phyloP scores from a whole-genome alignment of 805 yeast genomes.

The Wickerhamiella occidentalis region DNA sequence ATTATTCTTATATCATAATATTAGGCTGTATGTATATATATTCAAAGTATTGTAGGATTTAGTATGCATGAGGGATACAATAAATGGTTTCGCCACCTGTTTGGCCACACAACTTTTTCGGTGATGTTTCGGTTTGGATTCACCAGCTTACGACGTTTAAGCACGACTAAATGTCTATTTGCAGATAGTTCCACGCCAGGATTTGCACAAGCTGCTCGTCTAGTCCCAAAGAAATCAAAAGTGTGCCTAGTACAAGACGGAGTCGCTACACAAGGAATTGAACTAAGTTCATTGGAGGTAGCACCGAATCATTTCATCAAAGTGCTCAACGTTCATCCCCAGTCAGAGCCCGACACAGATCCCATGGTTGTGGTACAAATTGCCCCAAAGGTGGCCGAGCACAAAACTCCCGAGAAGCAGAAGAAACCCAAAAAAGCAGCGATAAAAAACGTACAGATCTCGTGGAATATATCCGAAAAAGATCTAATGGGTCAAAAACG shows the following conservation, averaged over 20 bases:
- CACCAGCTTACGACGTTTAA: not conserved
- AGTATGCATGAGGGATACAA: too few relatives aligned
- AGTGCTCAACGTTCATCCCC: constrained; percentile 15
- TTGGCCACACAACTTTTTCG: not conserved
- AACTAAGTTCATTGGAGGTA: constrained; percentile 10
- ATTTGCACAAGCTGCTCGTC: not conserved
- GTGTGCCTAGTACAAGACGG: not conserved
- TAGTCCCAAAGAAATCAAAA: not conserved
- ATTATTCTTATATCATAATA: too few relatives aligned
- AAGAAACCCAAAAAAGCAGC: constrained; percentile 13
- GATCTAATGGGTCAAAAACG: constrained; percentile 27
- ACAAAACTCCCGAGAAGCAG: not conserved
- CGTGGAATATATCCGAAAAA: constrained; percentile 26
- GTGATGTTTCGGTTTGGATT: not conserved
- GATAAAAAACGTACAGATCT: constrained; percentile 23
- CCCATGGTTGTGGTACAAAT: constrained; percentile 22
- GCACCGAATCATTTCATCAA: constrained; percentile 15
- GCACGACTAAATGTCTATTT: not conserved
- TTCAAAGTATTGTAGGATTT: too few relatives aligned
- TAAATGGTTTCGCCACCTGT: not conserved
- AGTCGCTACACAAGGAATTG: constrained; percentile 9
- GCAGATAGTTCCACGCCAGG: not conserved
- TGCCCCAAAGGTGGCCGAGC: constrained; percentile 10
- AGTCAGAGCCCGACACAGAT: constrained; percentile 13
- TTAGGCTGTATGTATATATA: too few relatives aligned